phyloP scores from a whole-genome alignment of 768 basidiomycete genomes.

The Mycena vulgaris region DNA sequence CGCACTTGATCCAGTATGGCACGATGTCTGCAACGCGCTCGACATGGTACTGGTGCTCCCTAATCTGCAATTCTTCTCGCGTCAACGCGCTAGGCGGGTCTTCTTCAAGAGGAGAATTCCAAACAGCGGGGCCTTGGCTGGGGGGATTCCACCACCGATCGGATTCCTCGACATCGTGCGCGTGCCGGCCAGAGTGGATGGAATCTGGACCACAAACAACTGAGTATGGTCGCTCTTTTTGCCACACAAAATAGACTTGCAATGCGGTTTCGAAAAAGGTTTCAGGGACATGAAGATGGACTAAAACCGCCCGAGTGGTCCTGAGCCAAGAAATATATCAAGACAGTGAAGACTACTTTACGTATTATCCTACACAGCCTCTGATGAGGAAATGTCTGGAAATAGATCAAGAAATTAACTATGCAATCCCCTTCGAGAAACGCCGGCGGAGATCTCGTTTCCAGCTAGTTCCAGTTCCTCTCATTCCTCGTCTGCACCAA shows the following conservation, averaged over 20 bases:
- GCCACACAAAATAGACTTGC: slow-evolving; percentile 12
- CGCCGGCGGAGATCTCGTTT: too few relatives aligned
- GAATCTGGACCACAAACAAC: slow-evolving; percentile 39
- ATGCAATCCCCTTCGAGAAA: too few relatives aligned
- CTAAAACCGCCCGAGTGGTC: too few relatives aligned
- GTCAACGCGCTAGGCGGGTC: slow-evolving; percentile 43
- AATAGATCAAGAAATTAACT: background rate
- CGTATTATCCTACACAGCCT: slow-evolving; percentile 11
- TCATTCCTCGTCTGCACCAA: slow-evolving; percentile 83
- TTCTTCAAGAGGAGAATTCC: slow-evolving; percentile 42
- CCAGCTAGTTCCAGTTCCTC: too few relatives aligned
- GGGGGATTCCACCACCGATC: slow-evolving; percentile 41
- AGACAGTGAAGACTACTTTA: too few relatives aligned
- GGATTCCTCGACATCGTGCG: slow-evolving; percentile 34
- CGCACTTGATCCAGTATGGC: slow-evolving; percentile 61
- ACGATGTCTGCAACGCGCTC: slow-evolving; percentile 66
- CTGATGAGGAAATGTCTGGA: background rate
- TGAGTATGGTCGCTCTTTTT: background rate
- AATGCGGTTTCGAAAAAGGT: slow-evolving; percentile 16
- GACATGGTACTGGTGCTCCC: slow-evolving; percentile 51
- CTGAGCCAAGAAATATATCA: background rate
- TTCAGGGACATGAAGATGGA: slow-evolving; percentile 3
- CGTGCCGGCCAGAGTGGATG: slow-evolving; percentile 42
- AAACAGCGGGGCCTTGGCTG: slow-evolving; percentile 41
- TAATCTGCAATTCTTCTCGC: slow-evolving; percentile 48